Conservation (phyloP, 805 yeast species). For the Metschnikowia kunwiensis region DNA sequence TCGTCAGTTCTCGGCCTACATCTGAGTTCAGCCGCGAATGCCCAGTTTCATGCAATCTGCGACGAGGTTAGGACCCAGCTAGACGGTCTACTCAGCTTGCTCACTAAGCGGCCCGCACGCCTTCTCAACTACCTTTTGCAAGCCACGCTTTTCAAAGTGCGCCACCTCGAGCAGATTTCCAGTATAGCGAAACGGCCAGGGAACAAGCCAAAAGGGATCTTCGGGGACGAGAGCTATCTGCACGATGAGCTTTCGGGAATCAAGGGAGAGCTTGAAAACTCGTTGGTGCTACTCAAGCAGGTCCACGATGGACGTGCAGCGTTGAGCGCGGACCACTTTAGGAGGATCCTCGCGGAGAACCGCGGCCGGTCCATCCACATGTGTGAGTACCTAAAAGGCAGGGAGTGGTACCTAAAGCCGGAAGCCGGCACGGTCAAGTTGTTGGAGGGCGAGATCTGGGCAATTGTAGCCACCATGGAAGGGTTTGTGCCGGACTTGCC, state of each 20-base stretch:
- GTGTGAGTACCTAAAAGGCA: background rate
- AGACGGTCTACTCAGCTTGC: background rate
- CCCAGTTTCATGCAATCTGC: background rate
- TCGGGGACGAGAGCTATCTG: background rate
- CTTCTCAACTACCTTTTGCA: background rate
- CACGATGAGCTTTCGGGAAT: background rate
- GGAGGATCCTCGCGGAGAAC: background rate
- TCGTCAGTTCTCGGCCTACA: background rate
- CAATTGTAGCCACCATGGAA: background rate
- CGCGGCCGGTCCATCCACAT: background rate
- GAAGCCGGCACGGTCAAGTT: background rate
- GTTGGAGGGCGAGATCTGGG: background rate
- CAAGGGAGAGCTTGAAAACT: background rate
- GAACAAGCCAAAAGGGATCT: no score
- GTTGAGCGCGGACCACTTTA: background rate
- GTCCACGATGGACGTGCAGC: background rate
- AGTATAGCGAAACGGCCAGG: no score
- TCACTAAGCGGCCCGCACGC: background rate
- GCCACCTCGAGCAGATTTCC: background rate
- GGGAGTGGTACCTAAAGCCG: constrained; percentile 1
- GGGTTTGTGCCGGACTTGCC: background rate
- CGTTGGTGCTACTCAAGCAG: background rate
- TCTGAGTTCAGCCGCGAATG: background rate
- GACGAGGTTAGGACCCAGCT: constrained; percentile 1
- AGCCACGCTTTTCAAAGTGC: background rate